Conservation (phyloP, 129 eudicot genomes). For the Daucus carota region DNA sequence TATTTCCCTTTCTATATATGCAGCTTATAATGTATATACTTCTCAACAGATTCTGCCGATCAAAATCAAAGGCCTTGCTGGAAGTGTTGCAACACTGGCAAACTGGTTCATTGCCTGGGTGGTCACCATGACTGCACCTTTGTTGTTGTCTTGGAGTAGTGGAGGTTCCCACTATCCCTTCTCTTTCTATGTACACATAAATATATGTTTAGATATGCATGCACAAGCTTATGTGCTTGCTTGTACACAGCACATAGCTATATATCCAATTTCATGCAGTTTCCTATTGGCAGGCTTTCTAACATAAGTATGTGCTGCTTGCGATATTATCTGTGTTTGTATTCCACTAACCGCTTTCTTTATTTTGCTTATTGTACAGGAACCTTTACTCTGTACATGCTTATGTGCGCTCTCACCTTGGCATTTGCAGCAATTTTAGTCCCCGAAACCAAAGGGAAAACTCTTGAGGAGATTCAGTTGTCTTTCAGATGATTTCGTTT, state of each 20-base stretch:
- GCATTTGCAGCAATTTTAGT: conserved; percentile 54
- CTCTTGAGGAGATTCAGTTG: conserved; percentile 81
- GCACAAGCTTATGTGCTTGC: background rate
- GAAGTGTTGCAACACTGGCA: conserved; percentile 77
- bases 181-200: background rate
- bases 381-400: conserved; percentile 69
- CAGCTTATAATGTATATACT: background rate
- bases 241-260: background rate
- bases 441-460: conserved; percentile 97
- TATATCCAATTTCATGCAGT: background rate
- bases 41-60: conserved; percentile 62
- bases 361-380: conserved; percentile 31
- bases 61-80: conserved; percentile 86
- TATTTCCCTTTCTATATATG: background rate
- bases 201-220: background rate
- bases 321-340: background rate
- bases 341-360: background rate
- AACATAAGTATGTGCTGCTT: background rate
- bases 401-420: conserved; percentile 42
- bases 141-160: conserved; percentile 72
- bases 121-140: conserved; percentile 76
- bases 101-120: conserved; percentile 77
- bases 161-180: conserved; percentile 51
- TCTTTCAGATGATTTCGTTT: conserved; percentile 54
- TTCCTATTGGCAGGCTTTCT: background rate